Evolutionary conservation across 768 basidiomycete species (phyloP), one percentile per base, ranked within the genome.

Genomic region (Amanita pallidorosea): DNA sequence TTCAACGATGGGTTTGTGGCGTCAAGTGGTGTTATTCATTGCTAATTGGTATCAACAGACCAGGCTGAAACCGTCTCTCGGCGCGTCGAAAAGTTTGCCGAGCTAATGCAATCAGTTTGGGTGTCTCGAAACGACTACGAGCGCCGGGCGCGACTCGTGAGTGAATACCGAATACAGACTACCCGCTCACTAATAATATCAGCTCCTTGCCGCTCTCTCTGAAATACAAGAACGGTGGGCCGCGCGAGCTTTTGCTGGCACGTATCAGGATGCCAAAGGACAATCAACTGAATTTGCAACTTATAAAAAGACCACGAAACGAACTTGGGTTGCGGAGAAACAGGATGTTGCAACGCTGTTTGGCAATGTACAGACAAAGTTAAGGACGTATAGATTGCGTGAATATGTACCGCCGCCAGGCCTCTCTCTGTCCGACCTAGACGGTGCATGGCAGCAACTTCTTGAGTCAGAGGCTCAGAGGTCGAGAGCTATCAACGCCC

Each of bases 51-150:
- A 8, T 11, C 4, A 38, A 20, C 56, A 96, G 95, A 98, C 59
- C 94, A 96, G 65, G 86, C 89, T 4, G 91, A 97, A 65, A 96
- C 92, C 0, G 92, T 92, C 17, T 87, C 92, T 1, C 80, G 94
- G 46, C 77, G 95, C 8, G 89, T 98, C 0, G 91, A 91, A 64
- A 95, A 95, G 62, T 98, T 98, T 60, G 92, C 91, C 0, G 91
- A 96, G 56, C 77, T 95, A 48, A 91, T 96, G 86, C 89, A 88
- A 59, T 89, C 87, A 3, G 83, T 93, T 8, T 93, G 93, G 91
- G 61, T 81, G 2, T 83, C 81, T 45, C 75, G 79, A 56, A 94
- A 93, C 58, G 94, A 97, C 63, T 99, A 97, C 60, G 94, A 97
- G 62, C 78, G 85, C 17, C 86, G 95, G 31, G 83, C 85, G 47